Evolutionary conservation across 768 basidiomycete genomes (phyloP).

Genomic region (Coprinopsis cinerea): DNA sequence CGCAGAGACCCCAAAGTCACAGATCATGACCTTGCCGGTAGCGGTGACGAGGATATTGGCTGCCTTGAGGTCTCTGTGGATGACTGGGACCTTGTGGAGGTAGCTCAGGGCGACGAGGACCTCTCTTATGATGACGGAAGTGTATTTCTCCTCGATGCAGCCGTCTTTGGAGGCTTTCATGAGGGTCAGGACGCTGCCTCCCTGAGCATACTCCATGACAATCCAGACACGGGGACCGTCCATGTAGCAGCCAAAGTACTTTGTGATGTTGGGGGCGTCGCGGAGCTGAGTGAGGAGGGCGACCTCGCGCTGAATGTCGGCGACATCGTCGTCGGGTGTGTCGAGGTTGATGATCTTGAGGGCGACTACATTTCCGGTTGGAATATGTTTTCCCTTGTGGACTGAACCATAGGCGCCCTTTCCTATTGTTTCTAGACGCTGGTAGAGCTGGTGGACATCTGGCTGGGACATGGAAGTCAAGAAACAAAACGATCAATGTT

Average conservation of each 20-base stretch:
- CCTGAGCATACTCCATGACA: slow-evolving; percentile 95
- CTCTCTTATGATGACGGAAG: slow-evolving; percentile 83
- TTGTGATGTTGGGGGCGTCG: slow-evolving; percentile 85
- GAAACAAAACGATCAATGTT: background rate
- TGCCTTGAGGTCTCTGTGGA: slow-evolving; percentile 97
- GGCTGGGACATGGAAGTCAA: slow-evolving; percentile 34
- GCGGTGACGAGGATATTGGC: slow-evolving; percentile 92
- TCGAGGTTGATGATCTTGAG: slow-evolving; percentile 99
- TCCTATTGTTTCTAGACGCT: slow-evolving; percentile 87
- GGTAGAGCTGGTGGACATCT: slow-evolving; percentile 74
- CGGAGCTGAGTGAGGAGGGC: slow-evolving; percentile 85
- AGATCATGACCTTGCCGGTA: slow-evolving; percentile 87
- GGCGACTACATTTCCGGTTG: slow-evolving; percentile 84
- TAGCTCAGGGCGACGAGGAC: slow-evolving; percentile 82
- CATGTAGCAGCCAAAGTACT: slow-evolving; percentile 95
- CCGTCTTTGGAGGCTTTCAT: slow-evolving; percentile 81
- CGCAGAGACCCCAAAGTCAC: slow-evolving; percentile 98
- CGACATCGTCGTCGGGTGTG: slow-evolving; percentile 93
- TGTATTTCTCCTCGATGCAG: slow-evolving; percentile 84
- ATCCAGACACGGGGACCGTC: slow-evolving; percentile 98
- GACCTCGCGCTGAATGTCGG: slow-evolving; percentile 94
- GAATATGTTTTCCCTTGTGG: slow-evolving; percentile 81
- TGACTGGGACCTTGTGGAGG: slow-evolving; percentile 90
- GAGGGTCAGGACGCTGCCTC: slow-evolving; percentile 88
- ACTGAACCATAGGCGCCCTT: slow-evolving; percentile 97